phyloP scores from a whole-genome alignment of 306 rosid species.

The Leucaena leucocephala region DNA sequence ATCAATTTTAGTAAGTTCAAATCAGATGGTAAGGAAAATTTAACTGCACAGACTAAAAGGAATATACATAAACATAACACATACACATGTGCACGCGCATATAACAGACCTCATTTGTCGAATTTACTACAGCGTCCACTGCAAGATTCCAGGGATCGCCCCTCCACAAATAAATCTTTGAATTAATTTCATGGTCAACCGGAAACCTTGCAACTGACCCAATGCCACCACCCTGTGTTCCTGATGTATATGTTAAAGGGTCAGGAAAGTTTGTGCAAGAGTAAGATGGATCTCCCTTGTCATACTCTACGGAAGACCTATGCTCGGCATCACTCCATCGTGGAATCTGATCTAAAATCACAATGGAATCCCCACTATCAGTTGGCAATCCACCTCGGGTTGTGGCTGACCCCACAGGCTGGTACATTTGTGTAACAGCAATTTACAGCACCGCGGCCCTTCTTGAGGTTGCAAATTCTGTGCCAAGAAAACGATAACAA shows the following conservation, averaged over 20 bases:
- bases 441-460: slow-evolving; percentile 41
- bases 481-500: slow-evolving; percentile 37
- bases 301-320: slow-evolving; percentile 59
- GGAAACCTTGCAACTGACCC: slow-evolving; percentile 77
- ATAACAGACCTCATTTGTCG: slow-evolving; percentile 85
- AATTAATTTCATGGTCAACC: slow-evolving; percentile 78
- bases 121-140: slow-evolving; percentile 97
- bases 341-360: slow-evolving; percentile 88
- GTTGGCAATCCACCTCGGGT: slow-evolving; percentile 64
- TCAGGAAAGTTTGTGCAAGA: slow-evolving; percentile 70
- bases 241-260: slow-evolving; percentile 66
- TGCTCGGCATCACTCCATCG: slow-evolving; percentile 92
- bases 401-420: slow-evolving; percentile 67
- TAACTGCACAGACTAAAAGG: not conserved
- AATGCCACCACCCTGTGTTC: slow-evolving; percentile 47
- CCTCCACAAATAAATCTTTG: slow-evolving; percentile 90
- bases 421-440: slow-evolving; percentile 60
- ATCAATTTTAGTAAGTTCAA: slow-evolving; percentile 16
- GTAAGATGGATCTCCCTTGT: slow-evolving; percentile 66
- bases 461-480: slow-evolving; percentile 31
- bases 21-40: not conserved
- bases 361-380: slow-evolving; percentile 72
- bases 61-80: not conserved
- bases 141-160: slow-evolving; percentile 98
- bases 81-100: not conserved